phyloP scores from a whole-genome alignment of 2,329 filamentous ascomycete species.

The Diplodia sapinea region DNA sequence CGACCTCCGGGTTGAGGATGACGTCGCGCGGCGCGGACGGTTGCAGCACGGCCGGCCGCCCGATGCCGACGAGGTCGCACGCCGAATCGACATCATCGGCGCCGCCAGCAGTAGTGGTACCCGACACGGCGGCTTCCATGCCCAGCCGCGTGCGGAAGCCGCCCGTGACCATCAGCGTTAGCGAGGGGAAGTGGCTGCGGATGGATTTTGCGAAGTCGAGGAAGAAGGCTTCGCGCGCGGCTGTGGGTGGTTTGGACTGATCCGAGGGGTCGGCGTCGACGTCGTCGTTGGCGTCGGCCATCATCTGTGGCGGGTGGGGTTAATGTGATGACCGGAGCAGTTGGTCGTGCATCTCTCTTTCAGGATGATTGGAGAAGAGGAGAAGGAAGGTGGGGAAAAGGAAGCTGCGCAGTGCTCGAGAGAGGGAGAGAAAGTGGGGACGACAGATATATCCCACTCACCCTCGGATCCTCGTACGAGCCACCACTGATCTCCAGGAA shows the following conservation, averaged over 20 bases:
- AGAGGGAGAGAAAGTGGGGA: no score
- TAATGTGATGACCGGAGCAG: conserved; percentile 40
- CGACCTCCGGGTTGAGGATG: conserved; percentile 33
- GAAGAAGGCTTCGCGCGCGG: conserved; percentile 70
- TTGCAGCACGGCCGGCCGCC: conserved; percentile 49
- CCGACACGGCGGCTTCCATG: conserved; percentile 56
- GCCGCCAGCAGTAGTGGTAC: conserved; percentile 25
- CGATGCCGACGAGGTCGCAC: conserved; percentile 59
- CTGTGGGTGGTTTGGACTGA: conserved; percentile 43
- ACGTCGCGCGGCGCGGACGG: conserved; percentile 33
- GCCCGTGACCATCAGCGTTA: conserved; percentile 59
- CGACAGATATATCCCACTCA: background rate
- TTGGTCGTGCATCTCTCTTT: conserved; percentile 35
- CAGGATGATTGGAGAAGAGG: no score
- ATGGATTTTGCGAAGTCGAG: conserved; percentile 62
- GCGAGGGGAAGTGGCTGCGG: conserved; percentile 36
- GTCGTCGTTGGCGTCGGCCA: conserved; percentile 23
- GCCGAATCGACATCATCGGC: conserved; percentile 38
- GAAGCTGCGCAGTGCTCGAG: background rate
- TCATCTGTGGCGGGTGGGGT: conserved; percentile 1
- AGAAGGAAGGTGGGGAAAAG: background rate
- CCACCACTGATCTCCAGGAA: conserved; percentile 73
- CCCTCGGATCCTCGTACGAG: conserved; percentile 38
- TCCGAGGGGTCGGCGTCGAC: conserved; percentile 32
- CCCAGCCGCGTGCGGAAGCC: conserved; percentile 63